phyloP scores from a whole-genome alignment of 2,329 filamentous ascomycete genomes.

The Cytospora chrysosperma region DNA sequence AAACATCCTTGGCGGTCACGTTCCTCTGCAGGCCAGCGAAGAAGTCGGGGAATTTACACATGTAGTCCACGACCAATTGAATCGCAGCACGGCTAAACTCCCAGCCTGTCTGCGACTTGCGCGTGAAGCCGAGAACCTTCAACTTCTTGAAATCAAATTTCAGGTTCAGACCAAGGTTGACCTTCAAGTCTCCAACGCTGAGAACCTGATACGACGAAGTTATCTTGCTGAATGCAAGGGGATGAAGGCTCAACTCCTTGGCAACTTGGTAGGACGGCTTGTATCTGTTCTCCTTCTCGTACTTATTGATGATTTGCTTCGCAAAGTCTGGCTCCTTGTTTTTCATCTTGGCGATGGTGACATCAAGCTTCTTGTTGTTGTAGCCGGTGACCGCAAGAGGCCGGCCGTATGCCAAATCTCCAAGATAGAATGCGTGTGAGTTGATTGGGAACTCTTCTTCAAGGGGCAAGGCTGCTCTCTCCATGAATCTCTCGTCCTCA shows the following conservation, averaged over 20 bases:
- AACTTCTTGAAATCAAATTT: conserved; percentile 96
- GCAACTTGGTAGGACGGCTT: conserved; percentile 87
- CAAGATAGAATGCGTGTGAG: conserved; percentile 87
- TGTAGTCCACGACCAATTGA: conserved; percentile 79
- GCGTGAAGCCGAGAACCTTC: conserved; percentile 94
- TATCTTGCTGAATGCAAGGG: conserved; percentile 89
- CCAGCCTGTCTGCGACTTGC: conserved; percentile 84
- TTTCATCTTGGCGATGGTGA: conserved; percentile 72
- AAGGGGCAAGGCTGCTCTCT: conserved; percentile 81
- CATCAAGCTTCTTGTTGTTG: conserved; percentile 69
- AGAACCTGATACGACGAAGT: conserved; percentile 90
- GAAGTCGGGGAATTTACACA: conserved; percentile 93
- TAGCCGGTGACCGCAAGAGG: conserved; percentile 82
- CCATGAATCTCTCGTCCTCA: conserved; percentile 89
- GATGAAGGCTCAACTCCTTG: conserved; percentile 75
- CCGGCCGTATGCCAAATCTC: conserved; percentile 88
- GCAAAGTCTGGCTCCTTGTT: conserved; percentile 80
- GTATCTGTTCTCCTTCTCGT: conserved; percentile 72
- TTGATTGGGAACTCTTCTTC: conserved; percentile 86
- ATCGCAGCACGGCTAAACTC: conserved; percentile 89
- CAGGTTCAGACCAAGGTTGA: conserved; percentile 91
- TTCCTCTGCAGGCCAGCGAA: conserved; percentile 85
- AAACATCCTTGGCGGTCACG: conserved; percentile 79
- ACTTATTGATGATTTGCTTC: conserved; percentile 66
- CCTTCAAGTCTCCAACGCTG: conserved; percentile 71